Percentiles rank a stretch among this genome's conserved stretches.
phyloP scores from a whole-genome alignment of 108 stramenopile species.

The Cyclotella sp. region DNA sequence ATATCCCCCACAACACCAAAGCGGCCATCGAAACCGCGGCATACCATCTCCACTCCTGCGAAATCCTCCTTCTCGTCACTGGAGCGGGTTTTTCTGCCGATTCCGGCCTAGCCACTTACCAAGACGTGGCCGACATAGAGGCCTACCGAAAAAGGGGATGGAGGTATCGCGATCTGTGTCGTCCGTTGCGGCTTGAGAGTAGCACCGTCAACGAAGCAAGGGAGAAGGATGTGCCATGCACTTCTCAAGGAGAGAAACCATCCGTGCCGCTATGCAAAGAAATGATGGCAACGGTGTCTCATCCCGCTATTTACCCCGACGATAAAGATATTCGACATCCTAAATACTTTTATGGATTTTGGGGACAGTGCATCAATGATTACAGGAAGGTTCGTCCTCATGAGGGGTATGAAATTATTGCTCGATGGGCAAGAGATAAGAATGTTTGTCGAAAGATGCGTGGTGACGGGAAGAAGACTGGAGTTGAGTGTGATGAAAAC shows the following conservation, averaged over 20 bases:
- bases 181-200: slow-evolving; percentile 15
- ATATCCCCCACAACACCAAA: not conserved
- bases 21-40: slow-evolving; percentile 30
- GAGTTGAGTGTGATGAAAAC: not conserved
- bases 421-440: slow-evolving; percentile 47
- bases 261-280: not conserved
- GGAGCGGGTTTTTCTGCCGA: slow-evolving; percentile 59
- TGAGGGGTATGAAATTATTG: slow-evolving; percentile 59
- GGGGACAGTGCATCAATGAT: slow-evolving; percentile 53
- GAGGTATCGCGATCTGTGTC: slow-evolving; percentile 45
- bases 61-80: slow-evolving; percentile 49
- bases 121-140: slow-evolving; percentile 45
- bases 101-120: slow-evolving; percentile 48
- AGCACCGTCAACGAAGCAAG: slow-evolving; percentile 6
- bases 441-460: not conserved
- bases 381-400: slow-evolving; percentile 53
- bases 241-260: not conserved
- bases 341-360: slow-evolving; percentile 55
- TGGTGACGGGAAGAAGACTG: not conserved
- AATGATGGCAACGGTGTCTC: too few relatives aligned
- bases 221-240: not conserved
- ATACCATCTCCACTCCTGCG: slow-evolving; percentile 26
- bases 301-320: not conserved
- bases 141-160: slow-evolving; percentile 46
- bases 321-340: slow-evolving; percentile 25